phyloP scores from a whole-genome alignment of 2,329 filamentous ascomycete species.

The Talaromyces sp. region DNA sequence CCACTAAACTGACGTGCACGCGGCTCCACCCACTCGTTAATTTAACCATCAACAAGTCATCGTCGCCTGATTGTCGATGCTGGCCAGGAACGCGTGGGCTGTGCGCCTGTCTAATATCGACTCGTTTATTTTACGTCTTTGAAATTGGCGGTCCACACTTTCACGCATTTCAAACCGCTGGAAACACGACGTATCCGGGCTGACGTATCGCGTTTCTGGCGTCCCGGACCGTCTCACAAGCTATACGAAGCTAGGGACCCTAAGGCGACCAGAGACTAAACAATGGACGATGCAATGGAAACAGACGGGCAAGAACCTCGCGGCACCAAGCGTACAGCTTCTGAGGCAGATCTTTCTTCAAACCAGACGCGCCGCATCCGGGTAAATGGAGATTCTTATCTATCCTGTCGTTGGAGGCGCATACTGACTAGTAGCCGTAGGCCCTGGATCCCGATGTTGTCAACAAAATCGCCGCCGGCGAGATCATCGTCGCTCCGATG shows the following conservation, averaged over 20 bases:
- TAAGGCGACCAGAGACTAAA: background rate
- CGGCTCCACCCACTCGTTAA: background rate
- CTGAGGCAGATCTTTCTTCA: conserved; percentile 33
- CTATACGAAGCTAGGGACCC: background rate
- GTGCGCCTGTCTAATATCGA: background rate
- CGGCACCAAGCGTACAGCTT: conserved; percentile 48
- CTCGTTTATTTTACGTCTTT: background rate
- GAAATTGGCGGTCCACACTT: background rate
- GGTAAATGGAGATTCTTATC: conserved; percentile 13
- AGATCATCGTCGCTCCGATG: conserved; percentile 96
- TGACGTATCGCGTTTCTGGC: background rate
- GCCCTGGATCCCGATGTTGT: conserved; percentile 88
- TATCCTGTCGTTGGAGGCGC: background rate
- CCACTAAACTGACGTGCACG: background rate
- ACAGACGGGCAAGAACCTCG: conserved; percentile 31
- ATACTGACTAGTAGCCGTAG: conserved; percentile 41
- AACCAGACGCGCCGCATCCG: conserved; percentile 47
- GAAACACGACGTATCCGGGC: background rate
- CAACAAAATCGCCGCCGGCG: conserved; percentile 96
- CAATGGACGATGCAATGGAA: conserved; percentile 41
- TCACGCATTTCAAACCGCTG: background rate
- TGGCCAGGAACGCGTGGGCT: background rate
- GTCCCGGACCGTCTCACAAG: background rate
- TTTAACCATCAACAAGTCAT: background rate
- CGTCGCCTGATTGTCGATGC: background rate